Percentiles rank a stretch among this genome's conserved stretches.
phyloP scores from a whole-genome alignment of 1,284 basidiomycete species.

The Flammula alnicola region DNA sequence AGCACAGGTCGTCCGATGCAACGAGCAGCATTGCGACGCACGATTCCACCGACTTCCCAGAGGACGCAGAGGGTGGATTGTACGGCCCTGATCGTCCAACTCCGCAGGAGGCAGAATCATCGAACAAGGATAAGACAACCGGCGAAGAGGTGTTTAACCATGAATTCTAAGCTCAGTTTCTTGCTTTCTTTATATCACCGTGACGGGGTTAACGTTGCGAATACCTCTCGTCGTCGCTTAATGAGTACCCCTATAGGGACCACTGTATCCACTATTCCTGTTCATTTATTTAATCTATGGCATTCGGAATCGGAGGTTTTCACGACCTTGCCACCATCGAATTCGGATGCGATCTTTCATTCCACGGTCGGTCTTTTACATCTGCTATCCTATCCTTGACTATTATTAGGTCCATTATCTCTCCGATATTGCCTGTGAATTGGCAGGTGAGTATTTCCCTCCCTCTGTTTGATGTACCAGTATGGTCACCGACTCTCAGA shows the following conservation, averaged over 20 bases:
- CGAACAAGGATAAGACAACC: slow-evolving; percentile 26
- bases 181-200: slow-evolving; percentile 3
- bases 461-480: background rate
- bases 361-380: too few relatives aligned
- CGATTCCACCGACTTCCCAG: slow-evolving; percentile 64
- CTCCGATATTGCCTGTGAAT: too few relatives aligned
- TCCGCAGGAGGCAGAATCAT: slow-evolving; percentile 15
- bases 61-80: slow-evolving; percentile 69
- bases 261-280: too few relatives aligned
- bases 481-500: background rate
- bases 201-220: too few relatives aligned
- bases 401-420: too few relatives aligned
- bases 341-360: too few relatives aligned
- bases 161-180: slow-evolving; percentile 39
- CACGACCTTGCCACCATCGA: too few relatives aligned
- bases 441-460: background rate
- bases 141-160: slow-evolving; percentile 46
- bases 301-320: too few relatives aligned
- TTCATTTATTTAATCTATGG: too few relatives aligned
- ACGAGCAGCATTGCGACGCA: slow-evolving; percentile 52
- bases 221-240: too few relatives aligned
- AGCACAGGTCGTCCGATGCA: slow-evolving; percentile 51
- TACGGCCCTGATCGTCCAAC: slow-evolving; percentile 46
- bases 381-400: too few relatives aligned
- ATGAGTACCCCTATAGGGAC: too few relatives aligned